Evolutionary conservation across 208 protist species (phyloP), one percentile per base, ranked within the genome.

Genomic region (Leptomonas pyrrhocoris): DNA sequence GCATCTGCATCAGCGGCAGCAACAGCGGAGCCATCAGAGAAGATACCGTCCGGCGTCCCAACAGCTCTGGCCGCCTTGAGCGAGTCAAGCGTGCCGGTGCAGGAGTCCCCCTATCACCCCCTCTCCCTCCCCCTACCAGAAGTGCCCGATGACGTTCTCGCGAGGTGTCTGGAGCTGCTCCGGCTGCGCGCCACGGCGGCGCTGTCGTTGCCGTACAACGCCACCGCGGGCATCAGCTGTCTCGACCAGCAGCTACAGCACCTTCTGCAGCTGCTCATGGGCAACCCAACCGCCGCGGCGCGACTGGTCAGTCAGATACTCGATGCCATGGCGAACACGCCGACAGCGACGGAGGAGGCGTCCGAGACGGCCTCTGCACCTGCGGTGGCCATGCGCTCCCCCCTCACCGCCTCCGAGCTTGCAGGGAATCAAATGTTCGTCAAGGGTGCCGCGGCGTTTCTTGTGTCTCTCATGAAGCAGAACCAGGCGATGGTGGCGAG

Each of bases 161-260:
- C n/a, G 25, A 46, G 62, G 25, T 76, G 73, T 50, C 46, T 67
- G 12, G 68, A 70, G 71, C 65, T 70, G 56, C 65, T 76, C 21
- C 56, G 58, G 18, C 60, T 68, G 30, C 73, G 70, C 53, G 62
- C 66, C 50, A 75, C 60, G 38, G 70, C 62, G 31, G 61, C 58
- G 40, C 40, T 73, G 28, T 66, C 71, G 42, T 71, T 71, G n/a
- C 77, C 73, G 30, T 66, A 51, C 46, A 77, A 77, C 58, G 12
- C 51, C 11, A 66, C 60, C 15, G 62, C 77, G 16, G 68, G 73
- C 48, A 71, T 75, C 70, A 78, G 73, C 48, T 75, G 68, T 40
- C 59, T 76, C 13, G 70, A 76, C 21, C 63, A 77, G 67, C 65
- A 78, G 61, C 55, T 82, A 30, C 77, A 74, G 38, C 77, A 69